Conservation (phyloP, 805 yeast genomes). For the Metschnikowia cerradonensis region DNA sequence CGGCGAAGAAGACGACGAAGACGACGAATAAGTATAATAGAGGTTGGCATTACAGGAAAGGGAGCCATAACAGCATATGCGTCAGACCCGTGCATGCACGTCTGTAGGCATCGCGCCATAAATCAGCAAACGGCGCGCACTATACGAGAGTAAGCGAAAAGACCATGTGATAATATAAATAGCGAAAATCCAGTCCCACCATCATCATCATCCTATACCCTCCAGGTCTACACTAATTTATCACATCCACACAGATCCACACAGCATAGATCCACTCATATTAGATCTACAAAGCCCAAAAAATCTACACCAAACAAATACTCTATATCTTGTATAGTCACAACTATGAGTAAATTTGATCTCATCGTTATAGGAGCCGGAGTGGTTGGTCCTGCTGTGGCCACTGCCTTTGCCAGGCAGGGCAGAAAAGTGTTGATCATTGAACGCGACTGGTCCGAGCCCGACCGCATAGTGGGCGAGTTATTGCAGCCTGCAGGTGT, state of each 20-base stretch:
- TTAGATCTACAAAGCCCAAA: too few species aligned
- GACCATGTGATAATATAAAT: not conserved
- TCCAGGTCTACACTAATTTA: too few species aligned
- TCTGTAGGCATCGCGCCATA: conserved; percentile 4
- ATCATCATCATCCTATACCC: too few species aligned
- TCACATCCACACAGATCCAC: too few species aligned
- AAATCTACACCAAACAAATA: too few species aligned
- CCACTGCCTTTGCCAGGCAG: conserved; percentile 84
- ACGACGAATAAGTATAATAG: not conserved
- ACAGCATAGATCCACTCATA: too few species aligned
- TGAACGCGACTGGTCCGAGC: conserved; percentile 88
- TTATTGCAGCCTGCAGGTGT: conserved; percentile 96
- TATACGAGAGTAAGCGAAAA: conserved; percentile 3
- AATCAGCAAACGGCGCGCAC: conserved; percentile 2
- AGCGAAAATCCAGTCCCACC: not conserved
- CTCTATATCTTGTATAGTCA: too few species aligned
- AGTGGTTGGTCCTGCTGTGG: conserved; percentile 90
- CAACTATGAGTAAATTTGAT: conserved; percentile 38
- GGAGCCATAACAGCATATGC: not conserved
- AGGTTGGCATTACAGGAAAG: not conserved
- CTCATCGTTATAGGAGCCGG: conserved; percentile 98
- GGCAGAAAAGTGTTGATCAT: conserved; percentile 77
- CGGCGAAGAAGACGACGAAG: conserved; percentile 11
- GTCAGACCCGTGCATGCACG: not conserved
- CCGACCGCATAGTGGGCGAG: conserved; percentile 97